Conservation (phyloP, 208 protist species). For the Lotmaria passim region DNA sequence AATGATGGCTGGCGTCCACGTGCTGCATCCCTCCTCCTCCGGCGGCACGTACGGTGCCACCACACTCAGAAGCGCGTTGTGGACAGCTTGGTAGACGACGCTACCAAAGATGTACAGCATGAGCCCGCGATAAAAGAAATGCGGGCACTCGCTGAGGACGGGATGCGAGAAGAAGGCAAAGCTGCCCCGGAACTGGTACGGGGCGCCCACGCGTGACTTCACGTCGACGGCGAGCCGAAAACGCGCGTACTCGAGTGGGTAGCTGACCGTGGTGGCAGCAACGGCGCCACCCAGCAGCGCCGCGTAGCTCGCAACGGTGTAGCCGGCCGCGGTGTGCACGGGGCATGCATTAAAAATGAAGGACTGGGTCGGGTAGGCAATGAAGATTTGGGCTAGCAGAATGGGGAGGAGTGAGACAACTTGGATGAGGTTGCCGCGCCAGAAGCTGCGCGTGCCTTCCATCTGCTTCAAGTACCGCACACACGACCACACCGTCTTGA, state of each 20-base stretch:
- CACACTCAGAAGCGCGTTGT: slow-evolving; percentile 42
- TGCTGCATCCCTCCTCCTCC: slow-evolving; percentile 37
- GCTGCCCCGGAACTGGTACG: slow-evolving; percentile 77
- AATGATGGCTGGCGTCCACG: slow-evolving; percentile 43
- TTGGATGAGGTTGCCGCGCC: slow-evolving; percentile 85
- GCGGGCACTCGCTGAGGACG: slow-evolving; percentile 67
- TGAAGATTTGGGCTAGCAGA: slow-evolving; percentile 68
- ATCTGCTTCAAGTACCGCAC: slow-evolving; percentile 52
- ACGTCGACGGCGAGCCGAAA: slow-evolving; percentile 85
- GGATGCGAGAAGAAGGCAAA: slow-evolving; percentile 78
- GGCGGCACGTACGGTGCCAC: slow-evolving; percentile 55
- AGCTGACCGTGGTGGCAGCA: slow-evolving; percentile 60
- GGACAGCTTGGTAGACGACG: slow-evolving; percentile 59
- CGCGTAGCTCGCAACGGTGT: slow-evolving; percentile 56
- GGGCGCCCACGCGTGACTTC: slow-evolving; percentile 45
- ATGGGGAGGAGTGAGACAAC: slow-evolving; percentile 73
- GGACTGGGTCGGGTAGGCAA: slow-evolving; percentile 58
- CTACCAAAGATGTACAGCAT: slow-evolving; percentile 71
- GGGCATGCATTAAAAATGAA: slow-evolving; percentile 61
- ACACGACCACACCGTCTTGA: slow-evolving; percentile 62
- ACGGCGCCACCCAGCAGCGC: slow-evolving; percentile 53
- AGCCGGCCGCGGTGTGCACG: slow-evolving; percentile 38
- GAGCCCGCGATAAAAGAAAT: slow-evolving; percentile 76
- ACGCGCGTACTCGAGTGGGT: slow-evolving; percentile 82
- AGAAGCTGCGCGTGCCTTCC: slow-evolving; percentile 72